phyloP scores from a whole-genome alignment of 2,329 filamentous ascomycete species.

The Trichoderma guizhouense region DNA sequence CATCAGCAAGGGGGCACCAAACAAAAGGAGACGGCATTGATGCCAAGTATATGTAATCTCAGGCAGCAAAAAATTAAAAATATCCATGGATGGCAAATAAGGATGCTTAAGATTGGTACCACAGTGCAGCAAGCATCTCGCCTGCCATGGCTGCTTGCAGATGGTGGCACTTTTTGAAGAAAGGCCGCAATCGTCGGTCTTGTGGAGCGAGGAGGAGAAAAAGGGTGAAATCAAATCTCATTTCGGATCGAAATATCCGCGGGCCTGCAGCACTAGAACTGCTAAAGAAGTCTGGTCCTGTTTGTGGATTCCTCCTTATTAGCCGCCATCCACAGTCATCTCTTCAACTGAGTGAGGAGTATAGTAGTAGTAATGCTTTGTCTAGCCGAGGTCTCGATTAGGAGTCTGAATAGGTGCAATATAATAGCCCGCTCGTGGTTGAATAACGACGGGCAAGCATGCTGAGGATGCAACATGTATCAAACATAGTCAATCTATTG shows the following conservation, averaged over 20 bases:
- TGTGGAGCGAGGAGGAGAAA: neutral
- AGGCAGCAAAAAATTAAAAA: neutral
- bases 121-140: neutral
- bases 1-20: neutral
- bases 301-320: neutral
- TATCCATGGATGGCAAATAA: neutral
- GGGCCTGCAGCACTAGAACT: neutral
- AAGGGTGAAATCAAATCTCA: conserved; percentile 3
- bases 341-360: neutral
- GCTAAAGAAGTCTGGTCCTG: neutral
- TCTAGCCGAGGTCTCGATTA: neutral
- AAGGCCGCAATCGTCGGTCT: neutral
- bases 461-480: neutral
- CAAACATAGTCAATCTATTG: neutral
- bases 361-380: neutral
- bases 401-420: neutral
- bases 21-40: neutral
- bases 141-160: neutral
- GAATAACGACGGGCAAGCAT: neutral
- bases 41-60: neutral
- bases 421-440: neutral
- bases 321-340: neutral
- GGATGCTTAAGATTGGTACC: conserved; percentile 5
- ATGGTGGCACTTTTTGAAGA: neutral
- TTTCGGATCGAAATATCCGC: conserved; percentile 7